Percentiles rank a stretch among this genome's conserved stretches.
These are phyloP conservation scores for Capronia epimyces DNA, from an alignment of 2,329 filamentous ascomycete species.

Conservation along the genomic window DNA sequence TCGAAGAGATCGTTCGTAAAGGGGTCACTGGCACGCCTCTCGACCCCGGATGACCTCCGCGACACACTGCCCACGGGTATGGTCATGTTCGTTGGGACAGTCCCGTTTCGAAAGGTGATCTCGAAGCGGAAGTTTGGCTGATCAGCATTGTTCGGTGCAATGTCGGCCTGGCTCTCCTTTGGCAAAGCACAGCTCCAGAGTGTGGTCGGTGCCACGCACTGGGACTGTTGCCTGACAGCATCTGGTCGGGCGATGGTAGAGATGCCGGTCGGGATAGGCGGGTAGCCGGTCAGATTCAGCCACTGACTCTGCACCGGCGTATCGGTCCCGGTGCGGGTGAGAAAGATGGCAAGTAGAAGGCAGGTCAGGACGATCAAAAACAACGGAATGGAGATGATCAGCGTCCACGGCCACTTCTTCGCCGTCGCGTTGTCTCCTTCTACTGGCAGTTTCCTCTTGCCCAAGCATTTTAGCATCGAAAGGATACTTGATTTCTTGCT, in stretches of 20 bases:
- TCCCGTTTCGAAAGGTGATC: conserved; percentile 58
- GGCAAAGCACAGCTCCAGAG: conserved; percentile 84
- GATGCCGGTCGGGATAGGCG: conserved; percentile 78
- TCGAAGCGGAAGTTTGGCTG: conserved; percentile 76
- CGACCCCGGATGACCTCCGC: conserved; percentile 20
- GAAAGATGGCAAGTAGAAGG: conserved; percentile 52
- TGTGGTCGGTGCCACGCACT: conserved; percentile 66
- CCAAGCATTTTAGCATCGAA: conserved; percentile 11
- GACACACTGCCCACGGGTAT: conserved; percentile 44
- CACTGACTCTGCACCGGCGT: conserved; percentile 54
- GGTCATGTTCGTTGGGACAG: conserved; percentile 54
- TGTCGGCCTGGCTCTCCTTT: conserved; percentile 64
- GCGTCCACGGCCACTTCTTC: conserved; percentile 40
- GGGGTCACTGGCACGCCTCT: conserved; percentile 33
- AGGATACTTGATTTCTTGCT: conserved; percentile 49
- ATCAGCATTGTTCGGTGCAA: conserved; percentile 58
- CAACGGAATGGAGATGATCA: conserved; percentile 56
- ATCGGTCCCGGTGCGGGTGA: conserved; percentile 45
- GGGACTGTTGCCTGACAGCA: conserved; percentile 57
- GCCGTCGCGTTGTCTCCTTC: conserved; percentile 38
- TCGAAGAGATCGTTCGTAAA: conserved; percentile 37
- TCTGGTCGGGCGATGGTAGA: conserved; percentile 71
- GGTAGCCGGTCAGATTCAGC: conserved; percentile 81
- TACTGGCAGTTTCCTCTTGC: conserved; percentile 5
- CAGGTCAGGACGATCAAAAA: conserved; percentile 37